Evolutionary conservation across 768 basidiomycete species (phyloP), one percentile per base, ranked within the genome.

Genomic region (Flagelloscypha sp.): DNA sequence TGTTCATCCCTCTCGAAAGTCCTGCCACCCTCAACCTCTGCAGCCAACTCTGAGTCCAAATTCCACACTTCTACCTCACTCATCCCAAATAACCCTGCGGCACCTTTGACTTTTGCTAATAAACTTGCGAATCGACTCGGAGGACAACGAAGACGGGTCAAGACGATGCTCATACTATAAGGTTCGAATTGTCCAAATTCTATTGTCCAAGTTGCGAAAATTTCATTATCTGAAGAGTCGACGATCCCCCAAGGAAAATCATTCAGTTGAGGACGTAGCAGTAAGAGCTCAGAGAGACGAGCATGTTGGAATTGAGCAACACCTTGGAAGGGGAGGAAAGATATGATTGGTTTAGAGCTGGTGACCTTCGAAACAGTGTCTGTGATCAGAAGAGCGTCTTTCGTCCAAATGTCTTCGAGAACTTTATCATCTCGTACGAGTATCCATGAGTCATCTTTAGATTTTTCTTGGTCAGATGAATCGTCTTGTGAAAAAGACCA

Each of bases 31-130:
- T 62, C 59, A 3, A 58, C 38, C n/a, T n/a, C n/a, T n/a, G n/a
- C n/a, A n/a, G n/a, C n/a, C 20, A 74, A 42, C 11, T 64, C 42
- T 10, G 40, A 24, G 1, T 63, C 56, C 19, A 74, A 36, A 42
- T 67, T 67, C 65, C 72, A 76, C 4, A 67, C 49, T 40, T 75
- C 74, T 18, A 76, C 48, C 22, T 37, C 57, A 15, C 51, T 44
- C 34, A 68, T 48, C 4, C 55, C 55, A 36, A 55, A 42, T 22
- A 54, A 48, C 27, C 38, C 46, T 13, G 70, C 70, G 8, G 54
- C 47, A 21, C 54, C 45, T 36, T 56, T 50, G 8, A 72, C 48
- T 24, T 45, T 53, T 7, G 30, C 41, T 6, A 75, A 41, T 9
- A 74, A 47, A 5, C 22, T 47, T 3, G 45, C 45, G 31, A 76